These are phyloP conservation scores for Colletotrichum tamarilloi DNA, from an alignment of 2,329 filamentous ascomycete genomes.

Conservation along the genomic window DNA sequence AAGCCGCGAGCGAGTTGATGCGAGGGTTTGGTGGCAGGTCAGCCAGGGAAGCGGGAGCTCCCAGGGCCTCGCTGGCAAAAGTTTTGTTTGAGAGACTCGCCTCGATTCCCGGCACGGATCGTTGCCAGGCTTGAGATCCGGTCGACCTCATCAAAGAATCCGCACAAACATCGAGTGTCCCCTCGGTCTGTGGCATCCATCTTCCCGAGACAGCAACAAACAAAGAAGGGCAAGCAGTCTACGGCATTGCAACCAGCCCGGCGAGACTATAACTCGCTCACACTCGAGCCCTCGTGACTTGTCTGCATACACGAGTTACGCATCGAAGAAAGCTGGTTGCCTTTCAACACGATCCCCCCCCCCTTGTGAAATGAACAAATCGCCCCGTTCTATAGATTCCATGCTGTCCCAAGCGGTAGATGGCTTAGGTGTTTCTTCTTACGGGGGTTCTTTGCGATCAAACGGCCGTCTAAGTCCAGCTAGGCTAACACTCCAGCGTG, in stretches of 20 bases:
- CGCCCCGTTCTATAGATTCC: slow-evolving; percentile 13
- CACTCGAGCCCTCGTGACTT: not conserved
- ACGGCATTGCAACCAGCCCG: not conserved
- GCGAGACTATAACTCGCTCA: not conserved
- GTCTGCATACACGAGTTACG: too few species aligned
- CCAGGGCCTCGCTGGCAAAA: not conserved
- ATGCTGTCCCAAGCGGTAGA: slow-evolving; percentile 35
- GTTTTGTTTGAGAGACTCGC: not conserved
- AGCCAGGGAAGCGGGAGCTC: not conserved
- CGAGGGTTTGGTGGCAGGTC: not conserved
- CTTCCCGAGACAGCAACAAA: slow-evolving; percentile 38
- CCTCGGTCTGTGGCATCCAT: slow-evolving; percentile 24
- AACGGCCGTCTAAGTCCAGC: slow-evolving; percentile 63
- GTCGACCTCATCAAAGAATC: not conserved
- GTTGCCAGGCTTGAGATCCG: slow-evolving; percentile 12
- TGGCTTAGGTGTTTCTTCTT: slow-evolving; percentile 26
- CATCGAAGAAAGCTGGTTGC: too few species aligned
- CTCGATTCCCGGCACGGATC: slow-evolving; percentile 2
- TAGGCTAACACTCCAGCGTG: slow-evolving; percentile 71
- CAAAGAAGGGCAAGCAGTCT: slow-evolving; percentile 25
- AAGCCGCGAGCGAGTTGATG: not conserved
- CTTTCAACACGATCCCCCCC: not conserved
- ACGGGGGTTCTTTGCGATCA: slow-evolving; percentile 45
- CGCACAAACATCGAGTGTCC: slow-evolving; percentile 15
- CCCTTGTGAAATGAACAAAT: slow-evolving; percentile 4